Percentiles rank a stretch among this genome's conserved stretches.
These are phyloP conservation scores for Gremmenia infestans DNA, from an alignment of 2,329 filamentous ascomycete species.

Conservation along the genomic window DNA sequence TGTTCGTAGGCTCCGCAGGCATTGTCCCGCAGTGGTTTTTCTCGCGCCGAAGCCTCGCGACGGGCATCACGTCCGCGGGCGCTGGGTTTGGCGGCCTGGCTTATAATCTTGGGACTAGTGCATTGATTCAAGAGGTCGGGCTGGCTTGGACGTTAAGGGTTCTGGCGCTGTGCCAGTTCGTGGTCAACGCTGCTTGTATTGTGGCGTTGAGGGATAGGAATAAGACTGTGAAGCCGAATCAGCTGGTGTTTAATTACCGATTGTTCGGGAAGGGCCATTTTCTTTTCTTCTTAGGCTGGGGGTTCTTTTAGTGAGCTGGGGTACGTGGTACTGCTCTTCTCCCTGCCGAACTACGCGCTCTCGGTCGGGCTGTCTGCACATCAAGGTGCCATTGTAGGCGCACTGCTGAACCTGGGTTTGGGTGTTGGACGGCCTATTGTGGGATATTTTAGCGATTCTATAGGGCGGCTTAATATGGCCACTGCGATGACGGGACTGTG, in stretches of 20 bases:
- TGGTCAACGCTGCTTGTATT: conserved; percentile 6
- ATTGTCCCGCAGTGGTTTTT: conserved; percentile 60
- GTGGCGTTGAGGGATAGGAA: conserved; percentile 13
- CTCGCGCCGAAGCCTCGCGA: conserved; percentile 47
- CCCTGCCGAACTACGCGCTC: conserved; percentile 40
- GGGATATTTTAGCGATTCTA: conserved; percentile 41
- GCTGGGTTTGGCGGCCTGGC: conserved; percentile 49
- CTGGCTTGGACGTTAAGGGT: conserved; percentile 51
- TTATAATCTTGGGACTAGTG: conserved; percentile 44
- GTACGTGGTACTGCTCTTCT: conserved; percentile 43
- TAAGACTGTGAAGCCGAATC: conserved; percentile 5
- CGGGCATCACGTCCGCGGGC: conserved; percentile 49
- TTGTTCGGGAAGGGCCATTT: conserved; percentile 35
- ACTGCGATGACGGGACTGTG: conserved; percentile 36
- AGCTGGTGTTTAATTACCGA: conserved; percentile 14
- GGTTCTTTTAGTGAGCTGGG: conserved; percentile 42
- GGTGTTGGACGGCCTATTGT: conserved; percentile 42
- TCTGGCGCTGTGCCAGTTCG: conserved; percentile 1
- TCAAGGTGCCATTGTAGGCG: conserved; percentile 38
- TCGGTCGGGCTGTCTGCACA: conserved; percentile 37
- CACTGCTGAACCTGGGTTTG: conserved; percentile 43
- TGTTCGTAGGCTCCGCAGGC: conserved; percentile 59
- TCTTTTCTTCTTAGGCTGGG: conserved; percentile 37
- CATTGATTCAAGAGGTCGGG: conserved; percentile 46
- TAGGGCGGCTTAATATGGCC: conserved; percentile 39